Percentiles rank a stretch among this genome's conserved stretches.
phyloP scores from a whole-genome alignment of 2,329 filamentous ascomycete genomes.

The Reticulascus tulasneorum region DNA sequence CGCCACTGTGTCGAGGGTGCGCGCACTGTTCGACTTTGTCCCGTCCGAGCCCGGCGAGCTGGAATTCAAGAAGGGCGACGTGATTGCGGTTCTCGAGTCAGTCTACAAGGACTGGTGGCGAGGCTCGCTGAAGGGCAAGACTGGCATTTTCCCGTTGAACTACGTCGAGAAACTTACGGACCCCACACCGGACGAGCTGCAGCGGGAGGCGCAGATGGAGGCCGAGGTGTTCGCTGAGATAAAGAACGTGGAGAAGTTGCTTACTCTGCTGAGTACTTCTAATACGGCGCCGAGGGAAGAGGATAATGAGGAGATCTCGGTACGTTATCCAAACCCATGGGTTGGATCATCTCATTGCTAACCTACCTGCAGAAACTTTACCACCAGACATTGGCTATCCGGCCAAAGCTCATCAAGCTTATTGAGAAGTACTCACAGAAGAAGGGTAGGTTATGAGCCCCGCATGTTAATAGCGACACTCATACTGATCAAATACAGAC shows the following conservation, averaged over 20 bases:
- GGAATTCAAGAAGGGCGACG: conserved; percentile 88
- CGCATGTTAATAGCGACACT: background rate
- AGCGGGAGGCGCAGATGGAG: conserved; percentile 95
- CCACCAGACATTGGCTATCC: conserved; percentile 88
- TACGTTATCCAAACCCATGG: conserved; percentile 31
- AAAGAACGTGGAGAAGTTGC: conserved; percentile 63
- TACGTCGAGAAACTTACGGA: conserved; percentile 98
- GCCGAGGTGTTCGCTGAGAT: conserved; percentile 62
- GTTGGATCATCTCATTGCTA: conserved; percentile 19
- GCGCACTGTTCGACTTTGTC: conserved; percentile 90
- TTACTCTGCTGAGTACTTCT: conserved; percentile 87
- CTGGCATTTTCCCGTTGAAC: conserved; percentile 96
- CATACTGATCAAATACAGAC: conserved; percentile 48
- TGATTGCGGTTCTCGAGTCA: conserved; percentile 94
- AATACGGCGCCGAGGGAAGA: conserved; percentile 75
- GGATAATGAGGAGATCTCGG: conserved; percentile 96
- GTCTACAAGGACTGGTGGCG: conserved; percentile 99
- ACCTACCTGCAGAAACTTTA: conserved; percentile 62
- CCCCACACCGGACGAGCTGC: conserved; percentile 88
- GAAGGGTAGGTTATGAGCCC: conserved; percentile 61
- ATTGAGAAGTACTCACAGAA: conserved; percentile 99
- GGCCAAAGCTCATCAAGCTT: conserved; percentile 93
- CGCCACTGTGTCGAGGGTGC: conserved; percentile 90
- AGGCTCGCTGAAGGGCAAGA: conserved; percentile 87
- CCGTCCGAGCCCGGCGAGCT: conserved; percentile 92